A percentile compares a stretch with the other conserved stretches of the same genome.
Evolutionary conservation across 108 stramenopile species (phyloP).

Genomic region (Nitzschia inconspicua): DNA sequence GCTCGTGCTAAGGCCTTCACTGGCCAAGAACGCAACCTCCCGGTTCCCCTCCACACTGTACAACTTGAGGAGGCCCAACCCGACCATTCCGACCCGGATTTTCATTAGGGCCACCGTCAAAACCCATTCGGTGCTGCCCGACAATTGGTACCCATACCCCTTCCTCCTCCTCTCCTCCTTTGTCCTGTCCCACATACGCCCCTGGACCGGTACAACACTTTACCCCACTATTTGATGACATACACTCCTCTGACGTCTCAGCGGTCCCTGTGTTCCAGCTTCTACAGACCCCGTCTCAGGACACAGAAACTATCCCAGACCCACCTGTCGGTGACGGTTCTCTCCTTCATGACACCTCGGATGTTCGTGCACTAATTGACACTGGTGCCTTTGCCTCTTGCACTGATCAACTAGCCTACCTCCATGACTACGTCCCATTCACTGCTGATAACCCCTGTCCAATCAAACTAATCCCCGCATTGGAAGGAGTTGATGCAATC

Average conservation of each 20-base stretch:
- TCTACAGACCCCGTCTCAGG: neutral
- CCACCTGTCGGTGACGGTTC: too few relatives aligned
- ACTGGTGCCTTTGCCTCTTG: constrained; percentile 6
- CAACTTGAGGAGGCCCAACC: neutral
- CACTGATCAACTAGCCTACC: neutral
- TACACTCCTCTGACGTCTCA: neutral
- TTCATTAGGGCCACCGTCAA: neutral
- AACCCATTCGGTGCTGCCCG: neutral
- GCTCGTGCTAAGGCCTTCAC: too few relatives aligned
- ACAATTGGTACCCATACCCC: neutral
- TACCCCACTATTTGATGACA: neutral
- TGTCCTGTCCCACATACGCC: neutral
- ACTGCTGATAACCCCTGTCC: neutral
- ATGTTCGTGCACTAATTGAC: constrained; percentile 1
- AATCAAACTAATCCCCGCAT: neutral
- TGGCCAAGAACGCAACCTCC: too few relatives aligned
- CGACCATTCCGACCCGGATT: neutral
- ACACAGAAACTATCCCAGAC: neutral
- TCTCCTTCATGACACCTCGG: neutral
- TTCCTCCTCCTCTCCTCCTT: neutral
- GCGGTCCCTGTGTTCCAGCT: neutral
- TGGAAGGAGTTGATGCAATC: neutral
- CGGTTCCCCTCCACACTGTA: neutral
- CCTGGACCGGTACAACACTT: too few relatives aligned
- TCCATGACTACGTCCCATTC: constrained; percentile 4